Percentiles rank a stretch among this genome's conserved stretches.
These are phyloP conservation scores for Alectoria sarmentosa DNA, from an alignment of 495 filamentous ascomycete genomes.

Conservation along the genomic window DNA sequence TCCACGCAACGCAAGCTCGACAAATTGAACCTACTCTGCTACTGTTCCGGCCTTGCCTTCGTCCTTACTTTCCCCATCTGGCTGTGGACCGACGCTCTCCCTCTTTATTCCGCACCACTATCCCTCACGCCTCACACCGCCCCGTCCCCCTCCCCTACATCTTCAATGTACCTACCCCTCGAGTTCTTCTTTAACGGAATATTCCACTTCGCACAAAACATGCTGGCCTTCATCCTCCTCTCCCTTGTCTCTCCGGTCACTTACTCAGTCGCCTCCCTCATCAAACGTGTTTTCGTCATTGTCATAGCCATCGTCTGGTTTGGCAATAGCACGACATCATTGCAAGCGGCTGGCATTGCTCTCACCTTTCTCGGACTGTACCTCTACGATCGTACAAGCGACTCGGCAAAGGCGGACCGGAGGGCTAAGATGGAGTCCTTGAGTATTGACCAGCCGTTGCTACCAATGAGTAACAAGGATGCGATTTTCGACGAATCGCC, in stretches of 20 bases:
- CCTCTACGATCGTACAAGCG: slow-evolving; percentile 87
- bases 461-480: slow-evolving; percentile 52
- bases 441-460: slow-evolving; percentile 53
- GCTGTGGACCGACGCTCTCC: slow-evolving; percentile 82
- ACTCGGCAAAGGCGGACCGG: slow-evolving; percentile 76
- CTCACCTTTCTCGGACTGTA: slow-evolving; percentile 92
- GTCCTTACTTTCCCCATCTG: slow-evolving; percentile 87
- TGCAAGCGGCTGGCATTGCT: slow-evolving; percentile 78
- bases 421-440: slow-evolving; percentile 49
- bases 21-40: slow-evolving; percentile 94
- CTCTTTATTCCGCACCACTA: slow-evolving; percentile 65
- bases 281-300: slow-evolving; percentile 97
- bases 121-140: slow-evolving; percentile 45
- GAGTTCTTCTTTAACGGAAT: slow-evolving; percentile 97
- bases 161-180: slow-evolving; percentile 64
- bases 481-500: slow-evolving; percentile 29
- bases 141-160: slow-evolving; percentile 49
- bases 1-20: slow-evolving; percentile 66
- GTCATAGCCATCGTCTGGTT: slow-evolving; percentile 95
- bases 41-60: slow-evolving; percentile 88
- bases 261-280: slow-evolving; percentile 89
- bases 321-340: slow-evolving; percentile 70
- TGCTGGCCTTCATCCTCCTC: slow-evolving; percentile 85
- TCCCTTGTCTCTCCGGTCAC: slow-evolving; percentile 92
- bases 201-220: slow-evolving; percentile 95